Evolutionary conservation across 306 rosid species (phyloP).

Genomic region (Sphenostylis stenocarpa): DNA sequence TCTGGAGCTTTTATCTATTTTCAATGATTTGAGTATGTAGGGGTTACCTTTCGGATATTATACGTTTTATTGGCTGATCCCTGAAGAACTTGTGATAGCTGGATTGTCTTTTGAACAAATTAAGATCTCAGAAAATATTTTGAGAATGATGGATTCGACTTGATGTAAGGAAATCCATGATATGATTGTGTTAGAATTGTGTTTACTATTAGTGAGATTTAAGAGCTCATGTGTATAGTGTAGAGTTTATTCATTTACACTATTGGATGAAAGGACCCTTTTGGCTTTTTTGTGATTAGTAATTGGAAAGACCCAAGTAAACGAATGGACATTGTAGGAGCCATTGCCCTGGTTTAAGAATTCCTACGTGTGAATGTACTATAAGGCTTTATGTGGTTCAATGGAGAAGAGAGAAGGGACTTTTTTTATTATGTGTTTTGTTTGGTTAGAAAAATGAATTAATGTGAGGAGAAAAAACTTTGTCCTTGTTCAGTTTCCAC

Average conservation of each 20-base stretch:
- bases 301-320: background rate
- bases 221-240: background rate
- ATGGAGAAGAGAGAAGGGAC: no score
- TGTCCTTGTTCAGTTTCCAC: no score
- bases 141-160: background rate
- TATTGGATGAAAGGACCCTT: background rate
- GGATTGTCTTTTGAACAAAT: background rate
- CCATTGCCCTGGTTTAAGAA: background rate
- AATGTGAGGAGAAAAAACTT: no score
- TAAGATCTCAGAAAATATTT: background rate
- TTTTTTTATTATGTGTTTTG: no score
- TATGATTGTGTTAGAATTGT: background rate
- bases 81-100: background rate
- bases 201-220: background rate
- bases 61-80: background rate
- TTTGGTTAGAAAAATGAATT: no score
- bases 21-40: background rate
- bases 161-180: background rate
- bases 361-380: background rate
- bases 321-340: background rate
- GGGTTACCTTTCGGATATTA: background rate
- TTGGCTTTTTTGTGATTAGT: background rate
- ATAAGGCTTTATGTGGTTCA: no score
- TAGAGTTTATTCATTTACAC: background rate
- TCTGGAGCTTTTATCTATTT: background rate